phyloP scores from a whole-genome alignment of 495 filamentous ascomycete genomes.

The Xylaria bambusicola region DNA sequence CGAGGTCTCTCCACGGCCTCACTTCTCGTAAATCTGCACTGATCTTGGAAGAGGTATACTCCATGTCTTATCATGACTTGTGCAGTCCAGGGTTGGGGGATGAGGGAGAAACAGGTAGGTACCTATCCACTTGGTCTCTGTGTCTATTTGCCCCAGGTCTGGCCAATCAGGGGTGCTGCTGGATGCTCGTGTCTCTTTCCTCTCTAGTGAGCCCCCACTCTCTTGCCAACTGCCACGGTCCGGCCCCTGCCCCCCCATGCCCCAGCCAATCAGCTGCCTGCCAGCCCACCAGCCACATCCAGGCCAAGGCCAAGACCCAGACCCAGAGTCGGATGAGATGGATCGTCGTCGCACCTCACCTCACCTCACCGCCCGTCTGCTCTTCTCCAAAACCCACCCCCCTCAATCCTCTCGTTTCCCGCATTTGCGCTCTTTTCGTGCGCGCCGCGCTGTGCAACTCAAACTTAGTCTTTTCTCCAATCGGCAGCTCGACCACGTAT shows the following conservation, averaged over 20 bases:
- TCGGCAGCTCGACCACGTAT: not conserved
- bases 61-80: constrained; percentile 1
- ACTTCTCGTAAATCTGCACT: constrained; percentile 6
- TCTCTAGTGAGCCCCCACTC: not conserved
- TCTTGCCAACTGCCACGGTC: too few species aligned
- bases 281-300: not conserved
- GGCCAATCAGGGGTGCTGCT: not conserved
- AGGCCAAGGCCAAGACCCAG: too few species aligned
- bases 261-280: constrained; percentile 8
- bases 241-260: not conserved
- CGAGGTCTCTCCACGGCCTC: not conserved
- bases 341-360: too few species aligned
- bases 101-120: too few species aligned
- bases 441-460: too few species aligned
- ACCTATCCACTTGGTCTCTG: too few species aligned
- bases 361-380: constrained; percentile 15
- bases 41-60: not conserved
- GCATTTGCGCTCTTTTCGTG: not conserved
- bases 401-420: not conserved
- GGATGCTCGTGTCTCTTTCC: not conserved
- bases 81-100: not conserved
- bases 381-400: not conserved
- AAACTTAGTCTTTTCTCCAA: not conserved
- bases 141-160: too few species aligned
- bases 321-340: not conserved